Base-by-base conservation (phyloP, 192 early-diverging fungal species). In the Backusella tarrabulga region DNA sequence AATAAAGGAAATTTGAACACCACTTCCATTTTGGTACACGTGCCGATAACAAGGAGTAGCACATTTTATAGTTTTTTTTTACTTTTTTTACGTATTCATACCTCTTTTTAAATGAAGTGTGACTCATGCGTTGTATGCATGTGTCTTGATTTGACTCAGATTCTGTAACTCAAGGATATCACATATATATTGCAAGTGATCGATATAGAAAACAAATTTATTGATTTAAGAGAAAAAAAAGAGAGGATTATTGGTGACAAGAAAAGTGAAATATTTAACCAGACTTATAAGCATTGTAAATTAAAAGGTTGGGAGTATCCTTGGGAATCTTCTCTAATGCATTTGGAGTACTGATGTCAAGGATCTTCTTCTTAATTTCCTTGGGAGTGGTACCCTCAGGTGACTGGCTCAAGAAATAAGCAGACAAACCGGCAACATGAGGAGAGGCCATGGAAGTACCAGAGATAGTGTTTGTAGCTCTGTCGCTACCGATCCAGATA, bases 401-500 rank as follows among this genome's bases (percentile, higher is more conserved):
- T 15, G 68, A 46, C 40, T 83, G 52, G 34, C 85, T 87, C 73
- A 82, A 76, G 82, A 81, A 82, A 78, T 84, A 84, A 77, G 83
- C 88, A 82, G 78, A 86, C 76, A 93, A 79, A 74, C 93, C 93
- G 60, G 87, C 87, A 76, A 92, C 92, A 76, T 95, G 93, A 21
- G 93, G 93, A 4, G 90, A 86, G 7, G 92, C 91, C 91, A 95
- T 91, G 21, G 91, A 94, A 2, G 92, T 92, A 40, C 91, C 91
- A 32, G 88, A 89, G 35, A 87, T 86, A 6, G 81, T 84, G 50
- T 80, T 81, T 46, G 76, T 80, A 23, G 77, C 79, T 34, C 26
- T 21, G 15, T 50, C 60, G 1, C 72, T 56, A 14, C 70, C 76
- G 52, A 78, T 81, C 93, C 93, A 96, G 68, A 89, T 88, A 41